Evolutionary conservation across 768 basidiomycete species (phyloP).

Genomic region (Polyporus arcularius): DNA sequence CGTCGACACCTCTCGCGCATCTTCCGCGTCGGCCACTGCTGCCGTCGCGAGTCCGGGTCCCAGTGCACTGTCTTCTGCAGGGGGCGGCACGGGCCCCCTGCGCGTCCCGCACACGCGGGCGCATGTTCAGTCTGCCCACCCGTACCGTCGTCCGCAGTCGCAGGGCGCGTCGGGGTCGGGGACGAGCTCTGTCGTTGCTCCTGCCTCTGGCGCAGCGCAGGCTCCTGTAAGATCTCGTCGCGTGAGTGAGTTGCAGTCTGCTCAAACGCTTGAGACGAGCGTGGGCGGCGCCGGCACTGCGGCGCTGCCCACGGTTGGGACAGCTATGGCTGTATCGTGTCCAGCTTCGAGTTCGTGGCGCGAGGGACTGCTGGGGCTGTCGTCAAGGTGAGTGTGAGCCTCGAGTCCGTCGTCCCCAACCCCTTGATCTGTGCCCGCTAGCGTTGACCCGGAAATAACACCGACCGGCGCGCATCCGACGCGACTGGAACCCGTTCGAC

Average conservation of each 20-base stretch:
- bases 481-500: constrained; percentile 19
- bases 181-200: background rate
- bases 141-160: constrained; percentile 22
- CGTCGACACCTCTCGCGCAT: constrained; percentile 17
- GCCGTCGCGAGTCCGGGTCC: constrained; percentile 9
- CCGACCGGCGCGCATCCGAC: background rate
- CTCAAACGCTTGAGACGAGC: constrained; percentile 9
- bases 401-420: background rate
- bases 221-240: constrained; percentile 22
- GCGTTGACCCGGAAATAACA: constrained; percentile 8
- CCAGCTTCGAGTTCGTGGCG: constrained; percentile 19
- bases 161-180: constrained; percentile 15
- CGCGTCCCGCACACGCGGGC: constrained; percentile 13
- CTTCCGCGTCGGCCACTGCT: constrained; percentile 1
- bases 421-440: constrained; percentile 14
- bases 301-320: constrained; percentile 13
- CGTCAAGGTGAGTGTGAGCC: constrained; percentile 10
- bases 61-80: constrained; percentile 17
- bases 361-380: constrained; percentile 12
- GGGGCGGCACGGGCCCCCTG: constrained; percentile 14
- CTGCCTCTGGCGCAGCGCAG: background rate
- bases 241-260: constrained; percentile 20
- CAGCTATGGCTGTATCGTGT: constrained; percentile 19
- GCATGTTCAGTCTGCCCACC: constrained; percentile 20
- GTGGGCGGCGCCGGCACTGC: constrained; percentile 3